A percentile compares a stretch with the other conserved stretches of the same genome.
Evolutionary conservation across 257 asterid genomes (phyloP).

Genomic region (Oldenlandia corymbosa): DNA sequence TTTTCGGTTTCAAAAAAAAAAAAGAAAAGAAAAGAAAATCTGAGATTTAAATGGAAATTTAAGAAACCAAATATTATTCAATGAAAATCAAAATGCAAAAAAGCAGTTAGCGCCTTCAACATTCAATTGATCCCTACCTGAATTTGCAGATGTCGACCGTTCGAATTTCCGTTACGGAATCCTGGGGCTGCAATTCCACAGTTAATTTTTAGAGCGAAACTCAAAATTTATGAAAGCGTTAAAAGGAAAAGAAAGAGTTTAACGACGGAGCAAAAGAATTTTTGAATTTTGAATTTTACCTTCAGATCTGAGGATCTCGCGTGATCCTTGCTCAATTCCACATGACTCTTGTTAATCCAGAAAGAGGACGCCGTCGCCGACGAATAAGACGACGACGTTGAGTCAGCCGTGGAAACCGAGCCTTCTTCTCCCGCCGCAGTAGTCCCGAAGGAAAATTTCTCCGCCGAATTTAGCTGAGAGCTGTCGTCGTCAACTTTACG

Average conservation of each 20-base stretch:
- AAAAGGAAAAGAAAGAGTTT: too few relatives aligned
- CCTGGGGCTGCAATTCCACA: constrained; percentile 42
- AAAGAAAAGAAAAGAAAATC: too few relatives aligned
- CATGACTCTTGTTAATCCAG: constrained; percentile 16
- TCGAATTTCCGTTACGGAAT: constrained; percentile 42
- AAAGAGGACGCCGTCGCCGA: not conserved
- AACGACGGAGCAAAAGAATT: not conserved
- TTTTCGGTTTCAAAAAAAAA: constrained; percentile 18
- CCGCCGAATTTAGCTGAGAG: constrained; percentile 22
- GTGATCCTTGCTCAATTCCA: constrained; percentile 20
- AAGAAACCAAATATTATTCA: not conserved
- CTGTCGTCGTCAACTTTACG: constrained; percentile 37
- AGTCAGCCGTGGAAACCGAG: constrained; percentile 39
- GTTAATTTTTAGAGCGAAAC: constrained; percentile 11
- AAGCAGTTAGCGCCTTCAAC: not conserved
- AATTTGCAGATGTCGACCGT: constrained; percentile 33
- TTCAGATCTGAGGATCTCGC: constrained; percentile 62
- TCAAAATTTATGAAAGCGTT: not conserved
- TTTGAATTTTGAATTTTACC: constrained; percentile 38
- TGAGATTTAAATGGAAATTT: not conserved
- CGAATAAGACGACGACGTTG: constrained; percentile 25
- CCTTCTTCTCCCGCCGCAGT: constrained; percentile 44
- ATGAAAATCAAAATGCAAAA: not conserved
- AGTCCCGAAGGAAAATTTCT: constrained; percentile 28
- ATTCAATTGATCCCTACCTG: constrained; percentile 38